Conservation (phyloP, 2,329 filamentous ascomycete genomes). For the Mollisia scopiformis region DNA sequence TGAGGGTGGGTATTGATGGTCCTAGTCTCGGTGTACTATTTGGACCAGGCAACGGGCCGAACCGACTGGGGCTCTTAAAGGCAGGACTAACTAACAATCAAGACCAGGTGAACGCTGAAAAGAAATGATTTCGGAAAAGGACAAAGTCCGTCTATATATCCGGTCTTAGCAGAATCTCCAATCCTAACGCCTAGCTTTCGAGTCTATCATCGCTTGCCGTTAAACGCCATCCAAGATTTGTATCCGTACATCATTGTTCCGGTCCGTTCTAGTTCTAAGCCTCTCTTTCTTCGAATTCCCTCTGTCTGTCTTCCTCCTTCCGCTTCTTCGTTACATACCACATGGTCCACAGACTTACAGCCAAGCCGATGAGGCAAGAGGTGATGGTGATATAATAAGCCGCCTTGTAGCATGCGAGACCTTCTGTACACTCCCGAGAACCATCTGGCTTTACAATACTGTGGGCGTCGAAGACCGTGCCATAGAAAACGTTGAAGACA, state of each 20-base stretch:
- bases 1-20: neutral
- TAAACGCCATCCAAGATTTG: neutral
- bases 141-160: neutral
- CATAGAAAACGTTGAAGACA: constrained; percentile 91
- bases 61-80: neutral
- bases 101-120: neutral
- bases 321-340: constrained; percentile 29
- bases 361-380: constrained; percentile 70
- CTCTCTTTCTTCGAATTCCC: constrained; percentile 21
- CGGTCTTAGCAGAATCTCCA: neutral
- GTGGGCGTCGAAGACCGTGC: constrained; percentile 79
- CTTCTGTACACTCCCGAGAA: constrained; percentile 75
- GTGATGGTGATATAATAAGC: constrained; percentile 81
- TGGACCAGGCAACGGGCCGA: neutral
- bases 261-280: constrained; percentile 2
- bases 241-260: neutral
- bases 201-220: neutral
- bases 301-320: constrained; percentile 25
- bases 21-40: neutral
- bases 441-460: constrained; percentile 70
- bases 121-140: neutral
- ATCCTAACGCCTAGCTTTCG: neutral
- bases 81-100: neutral
- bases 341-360: constrained; percentile 73
- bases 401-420: constrained; percentile 76